These are phyloP conservation scores for Pythium rishiriense DNA, from an alignment of 352 stramenopile species.

Conservation along the genomic window DNA sequence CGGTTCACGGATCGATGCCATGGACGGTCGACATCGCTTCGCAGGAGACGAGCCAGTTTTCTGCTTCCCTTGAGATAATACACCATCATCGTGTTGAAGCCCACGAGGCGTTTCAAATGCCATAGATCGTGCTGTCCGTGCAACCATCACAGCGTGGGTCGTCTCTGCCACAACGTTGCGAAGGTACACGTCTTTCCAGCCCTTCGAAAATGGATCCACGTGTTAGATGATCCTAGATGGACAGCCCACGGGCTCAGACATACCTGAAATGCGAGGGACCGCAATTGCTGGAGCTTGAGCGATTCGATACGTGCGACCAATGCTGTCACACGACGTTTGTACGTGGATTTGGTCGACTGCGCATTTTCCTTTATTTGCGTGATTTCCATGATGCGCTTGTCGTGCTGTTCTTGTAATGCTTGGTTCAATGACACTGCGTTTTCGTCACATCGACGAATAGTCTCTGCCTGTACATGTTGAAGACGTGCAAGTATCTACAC, in stretches of 20 bases:
- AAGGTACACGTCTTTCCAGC: slow-evolving; percentile 59
- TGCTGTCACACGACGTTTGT: neutral
- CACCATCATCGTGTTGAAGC: neutral
- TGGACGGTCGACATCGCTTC: neutral
- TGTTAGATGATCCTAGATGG: neutral
- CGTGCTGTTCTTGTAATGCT: neutral
- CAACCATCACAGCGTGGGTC: slow-evolving; percentile 68
- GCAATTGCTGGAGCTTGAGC: slow-evolving; percentile 1
- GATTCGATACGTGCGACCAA: neutral
- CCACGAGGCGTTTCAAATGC: neutral
- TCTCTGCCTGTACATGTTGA: neutral
- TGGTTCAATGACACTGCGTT: neutral
- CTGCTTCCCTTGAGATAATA: neutral
- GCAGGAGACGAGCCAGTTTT: neutral
- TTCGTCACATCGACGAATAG: neutral
- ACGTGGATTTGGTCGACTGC: neutral
- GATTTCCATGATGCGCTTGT: neutral
- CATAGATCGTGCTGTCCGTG: slow-evolving; percentile 19
- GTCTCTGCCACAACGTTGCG: slow-evolving; percentile 49
- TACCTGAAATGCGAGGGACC: slow-evolving; percentile 17
- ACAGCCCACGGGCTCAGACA: neutral
- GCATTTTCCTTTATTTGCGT: neutral
- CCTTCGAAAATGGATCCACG: slow-evolving; percentile 11
- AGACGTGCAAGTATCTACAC: neutral
- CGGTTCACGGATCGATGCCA: neutral